These are phyloP conservation scores for Colletotrichum filicis DNA, from an alignment of 2,329 filamentous ascomycete genomes.

Conservation along the genomic window DNA sequence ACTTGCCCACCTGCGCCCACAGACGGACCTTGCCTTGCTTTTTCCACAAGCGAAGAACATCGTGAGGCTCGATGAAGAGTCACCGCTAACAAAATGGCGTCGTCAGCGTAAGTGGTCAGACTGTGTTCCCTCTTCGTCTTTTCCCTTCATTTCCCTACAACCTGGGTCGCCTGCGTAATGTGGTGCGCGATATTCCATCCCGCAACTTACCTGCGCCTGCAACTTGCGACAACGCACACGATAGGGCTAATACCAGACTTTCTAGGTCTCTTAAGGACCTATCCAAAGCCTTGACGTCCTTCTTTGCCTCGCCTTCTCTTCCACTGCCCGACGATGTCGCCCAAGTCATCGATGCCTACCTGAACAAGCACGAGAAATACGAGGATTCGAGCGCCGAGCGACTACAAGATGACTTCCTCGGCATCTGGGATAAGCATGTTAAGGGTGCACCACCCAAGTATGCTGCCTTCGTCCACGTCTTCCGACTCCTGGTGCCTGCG, in stretches of 20 bases:
- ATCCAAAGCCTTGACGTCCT: conserved; percentile 65
- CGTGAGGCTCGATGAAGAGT: conserved; percentile 31
- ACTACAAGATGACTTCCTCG: conserved; percentile 77
- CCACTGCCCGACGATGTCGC: conserved; percentile 76
- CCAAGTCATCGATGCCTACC: conserved; percentile 72
- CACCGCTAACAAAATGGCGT: conserved; percentile 39
- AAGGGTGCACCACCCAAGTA: conserved; percentile 65
- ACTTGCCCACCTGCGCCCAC: conserved; percentile 3
- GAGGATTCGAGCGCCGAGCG: conserved; percentile 78
- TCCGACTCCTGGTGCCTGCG: conserved; percentile 72
- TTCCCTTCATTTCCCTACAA: neutral
- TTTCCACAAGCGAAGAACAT: conserved; percentile 14
- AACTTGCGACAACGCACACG: conserved; percentile 1
- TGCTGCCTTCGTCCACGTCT: conserved; percentile 75
- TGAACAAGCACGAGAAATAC: conserved; percentile 73
- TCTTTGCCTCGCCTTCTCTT: conserved; percentile 56
- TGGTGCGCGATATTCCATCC: conserved; percentile 29
- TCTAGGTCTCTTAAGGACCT: conserved; percentile 70
- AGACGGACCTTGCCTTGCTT: conserved; percentile 19
- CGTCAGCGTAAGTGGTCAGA: conserved; percentile 41
- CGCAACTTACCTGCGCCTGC: neutral
- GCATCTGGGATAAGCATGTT: conserved; percentile 74
- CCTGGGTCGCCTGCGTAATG: conserved; percentile 6
- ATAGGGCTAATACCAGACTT: conserved; percentile 4
- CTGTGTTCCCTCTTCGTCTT: neutral